Conservation (phyloP, 2,329 filamentous ascomycete genomes). For the Phyllosticta capitalensis region DNA sequence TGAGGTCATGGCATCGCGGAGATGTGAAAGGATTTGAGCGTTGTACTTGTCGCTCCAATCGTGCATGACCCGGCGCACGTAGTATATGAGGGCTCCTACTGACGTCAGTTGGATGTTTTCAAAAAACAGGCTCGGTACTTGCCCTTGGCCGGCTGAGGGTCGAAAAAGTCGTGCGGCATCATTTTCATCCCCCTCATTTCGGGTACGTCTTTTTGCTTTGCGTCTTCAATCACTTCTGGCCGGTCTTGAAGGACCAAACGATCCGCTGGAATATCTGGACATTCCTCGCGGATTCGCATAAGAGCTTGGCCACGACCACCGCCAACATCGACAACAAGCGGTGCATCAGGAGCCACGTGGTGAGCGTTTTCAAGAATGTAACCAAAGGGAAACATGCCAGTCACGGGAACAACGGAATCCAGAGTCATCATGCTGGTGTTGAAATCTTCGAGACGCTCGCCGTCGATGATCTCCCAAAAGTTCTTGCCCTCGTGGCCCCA, state of each 20-base stretch:
- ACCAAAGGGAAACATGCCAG: conserved; percentile 2
- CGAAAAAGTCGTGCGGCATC: conserved; percentile 21
- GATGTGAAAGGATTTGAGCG: conserved; percentile 23
- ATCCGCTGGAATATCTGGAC: conserved; percentile 22
- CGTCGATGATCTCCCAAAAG: conserved; percentile 6
- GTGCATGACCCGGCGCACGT: conserved; percentile 26
- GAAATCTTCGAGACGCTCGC: background rate
- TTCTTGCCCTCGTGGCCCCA: background rate
- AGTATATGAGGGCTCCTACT: conserved; percentile 6
- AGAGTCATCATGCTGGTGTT: conserved; percentile 6
- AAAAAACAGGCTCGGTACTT: background rate
- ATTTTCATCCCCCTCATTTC: conserved; percentile 21
- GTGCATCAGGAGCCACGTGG: background rate
- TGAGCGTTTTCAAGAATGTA: conserved; percentile 2
- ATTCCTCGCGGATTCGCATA: conserved; percentile 22
- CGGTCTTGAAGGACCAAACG: conserved; percentile 34
- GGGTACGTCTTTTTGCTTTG: conserved; percentile 9
- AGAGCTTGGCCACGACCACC: conserved; percentile 34
- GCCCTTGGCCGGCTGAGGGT: conserved; percentile 21
- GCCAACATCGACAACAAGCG: conserved; percentile 34
- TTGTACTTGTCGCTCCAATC: conserved; percentile 26
- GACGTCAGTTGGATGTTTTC: background rate
- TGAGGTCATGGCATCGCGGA: conserved; percentile 24
- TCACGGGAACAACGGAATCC: conserved; percentile 1
- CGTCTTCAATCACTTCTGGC: conserved; percentile 21